phyloP scores from a whole-genome alignment of 192 early-diverging fungal genomes.

The Coemansia nantahalensis region DNA sequence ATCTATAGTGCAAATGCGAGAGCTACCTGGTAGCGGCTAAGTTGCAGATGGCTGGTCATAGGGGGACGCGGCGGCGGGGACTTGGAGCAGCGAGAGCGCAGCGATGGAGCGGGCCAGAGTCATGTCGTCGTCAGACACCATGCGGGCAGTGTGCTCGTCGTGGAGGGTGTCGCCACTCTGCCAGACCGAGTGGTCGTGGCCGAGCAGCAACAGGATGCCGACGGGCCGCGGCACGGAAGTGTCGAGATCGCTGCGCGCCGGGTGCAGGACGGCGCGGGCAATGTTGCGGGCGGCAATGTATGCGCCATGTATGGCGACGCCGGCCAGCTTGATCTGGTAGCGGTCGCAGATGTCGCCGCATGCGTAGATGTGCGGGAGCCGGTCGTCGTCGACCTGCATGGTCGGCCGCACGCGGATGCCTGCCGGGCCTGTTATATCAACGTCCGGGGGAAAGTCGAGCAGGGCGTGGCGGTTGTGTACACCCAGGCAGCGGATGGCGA shows the following conservation, averaged over 20 bases:
- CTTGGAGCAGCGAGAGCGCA: slow-evolving; percentile 6
- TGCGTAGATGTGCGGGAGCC: slow-evolving; percentile 67
- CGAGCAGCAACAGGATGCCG: slow-evolving; percentile 38
- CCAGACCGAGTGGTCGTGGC: slow-evolving; percentile 26
- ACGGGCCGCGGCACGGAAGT: slow-evolving; percentile 10
- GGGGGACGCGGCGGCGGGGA: too few species aligned
- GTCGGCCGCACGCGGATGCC: slow-evolving; percentile 58
- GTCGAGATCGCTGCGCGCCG: slow-evolving; percentile 9
- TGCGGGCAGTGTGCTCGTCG: slow-evolving; percentile 13
- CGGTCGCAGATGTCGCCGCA: slow-evolving; percentile 64
- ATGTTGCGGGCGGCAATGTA: slow-evolving; percentile 42
- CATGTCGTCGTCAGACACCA: slow-evolving; percentile 26
- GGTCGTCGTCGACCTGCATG: slow-evolving; percentile 61
- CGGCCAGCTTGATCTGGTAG: slow-evolving; percentile 40
- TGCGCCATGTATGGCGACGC: slow-evolving; percentile 39
- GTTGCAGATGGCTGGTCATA: too few species aligned
- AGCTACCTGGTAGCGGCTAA: too few species aligned
- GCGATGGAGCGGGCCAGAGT: slow-evolving; percentile 18
- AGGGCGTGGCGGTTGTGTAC: neutral
- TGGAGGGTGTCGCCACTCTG: slow-evolving; percentile 35
- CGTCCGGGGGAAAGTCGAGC: slow-evolving; percentile 6
- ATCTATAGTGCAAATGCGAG: too few species aligned
- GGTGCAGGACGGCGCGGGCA: slow-evolving; percentile 11
- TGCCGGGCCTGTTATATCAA: too few species aligned
- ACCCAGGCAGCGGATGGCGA: slow-evolving; percentile 33